A percentile compares a stretch with the other conserved stretches of the same genome.
phyloP scores from a whole-genome alignment of 257 asterid species.

The Solanum tarapatanum region DNA sequence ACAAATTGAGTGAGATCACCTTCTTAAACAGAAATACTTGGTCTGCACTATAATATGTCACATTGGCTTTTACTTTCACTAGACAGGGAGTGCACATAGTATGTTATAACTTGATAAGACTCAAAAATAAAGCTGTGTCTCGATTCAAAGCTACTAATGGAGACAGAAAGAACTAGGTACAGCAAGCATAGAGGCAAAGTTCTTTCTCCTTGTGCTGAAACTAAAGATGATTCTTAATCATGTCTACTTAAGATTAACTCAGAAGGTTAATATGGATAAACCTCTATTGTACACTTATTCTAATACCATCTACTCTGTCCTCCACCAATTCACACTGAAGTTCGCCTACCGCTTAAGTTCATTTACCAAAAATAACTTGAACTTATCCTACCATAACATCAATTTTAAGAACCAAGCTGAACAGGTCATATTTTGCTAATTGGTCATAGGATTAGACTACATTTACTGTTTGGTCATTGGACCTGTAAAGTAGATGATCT shows the following conservation, averaged over 20 bases:
- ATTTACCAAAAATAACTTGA: not conserved
- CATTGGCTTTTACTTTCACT: not conserved
- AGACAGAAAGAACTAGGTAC: not conserved
- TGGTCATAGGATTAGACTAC: not conserved
- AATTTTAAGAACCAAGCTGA: not conserved
- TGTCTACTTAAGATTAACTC: not conserved
- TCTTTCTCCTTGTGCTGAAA: not conserved
- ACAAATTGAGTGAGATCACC: not conserved
- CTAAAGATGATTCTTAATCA: not conserved
- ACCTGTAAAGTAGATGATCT: not conserved
- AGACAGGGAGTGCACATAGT: not conserved
- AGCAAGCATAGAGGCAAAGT: not conserved
- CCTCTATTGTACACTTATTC: not conserved
- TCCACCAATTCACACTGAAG: not conserved
- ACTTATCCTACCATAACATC: not conserved
- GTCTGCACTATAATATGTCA: not conserved
- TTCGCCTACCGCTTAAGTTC: not conserved
- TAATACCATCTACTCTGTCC: not conserved
- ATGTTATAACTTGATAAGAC: not conserved
- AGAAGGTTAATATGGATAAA: not conserved
- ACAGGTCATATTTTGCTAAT: not conserved
- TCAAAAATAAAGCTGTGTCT: not conserved
- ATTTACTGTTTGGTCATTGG: not conserved
- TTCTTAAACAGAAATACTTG: not conserved
- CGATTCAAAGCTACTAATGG: not conserved